Percentiles rank a stretch among this genome's conserved stretches.
phyloP scores from a whole-genome alignment of 1,284 basidiomycete species.

The Ganoderma sp. region DNA sequence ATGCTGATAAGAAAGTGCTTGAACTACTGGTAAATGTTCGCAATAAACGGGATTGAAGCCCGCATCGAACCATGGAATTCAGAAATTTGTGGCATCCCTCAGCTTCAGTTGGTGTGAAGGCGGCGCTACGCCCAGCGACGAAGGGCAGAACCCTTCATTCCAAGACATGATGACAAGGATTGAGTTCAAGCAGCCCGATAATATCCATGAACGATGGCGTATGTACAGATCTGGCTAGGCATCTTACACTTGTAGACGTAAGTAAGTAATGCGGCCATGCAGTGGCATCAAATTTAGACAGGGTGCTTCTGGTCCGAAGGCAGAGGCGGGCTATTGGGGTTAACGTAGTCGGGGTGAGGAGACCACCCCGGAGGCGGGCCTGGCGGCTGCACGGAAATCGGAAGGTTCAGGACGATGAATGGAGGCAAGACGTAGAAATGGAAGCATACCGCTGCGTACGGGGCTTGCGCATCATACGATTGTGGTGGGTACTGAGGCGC shows the following conservation, averaged over 20 bases:
- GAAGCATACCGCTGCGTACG: slow-evolving; percentile 36
- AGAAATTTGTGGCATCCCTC: background rate
- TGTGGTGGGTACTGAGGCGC: slow-evolving; percentile 30
- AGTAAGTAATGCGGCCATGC: background rate
- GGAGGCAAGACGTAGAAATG: slow-evolving; percentile 3
- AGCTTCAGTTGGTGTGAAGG: background rate
- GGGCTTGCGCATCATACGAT: slow-evolving; percentile 28
- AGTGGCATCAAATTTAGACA: background rate
- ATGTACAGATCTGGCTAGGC: background rate
- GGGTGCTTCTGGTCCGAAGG: slow-evolving; percentile 13
- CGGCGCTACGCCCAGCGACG: background rate
- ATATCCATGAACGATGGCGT: slow-evolving; percentile 4
- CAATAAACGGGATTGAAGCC: slow-evolving; percentile 21
- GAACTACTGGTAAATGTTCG: background rate
- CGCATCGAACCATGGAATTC: background rate
- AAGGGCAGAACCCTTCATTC: background rate
- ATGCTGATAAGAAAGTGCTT: background rate
- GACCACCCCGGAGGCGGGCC: slow-evolving; percentile 13
- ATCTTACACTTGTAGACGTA: slow-evolving; percentile 1
- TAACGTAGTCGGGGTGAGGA: slow-evolving; percentile 28
- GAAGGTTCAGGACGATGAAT: slow-evolving; percentile 1
- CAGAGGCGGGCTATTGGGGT: slow-evolving; percentile 29
- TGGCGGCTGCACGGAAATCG: slow-evolving; percentile 17
- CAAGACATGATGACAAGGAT: background rate
- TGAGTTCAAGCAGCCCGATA: slow-evolving; percentile 1